Conservation (phyloP, 495 filamentous ascomycete species). For the Rhypophila decipiens region DNA sequence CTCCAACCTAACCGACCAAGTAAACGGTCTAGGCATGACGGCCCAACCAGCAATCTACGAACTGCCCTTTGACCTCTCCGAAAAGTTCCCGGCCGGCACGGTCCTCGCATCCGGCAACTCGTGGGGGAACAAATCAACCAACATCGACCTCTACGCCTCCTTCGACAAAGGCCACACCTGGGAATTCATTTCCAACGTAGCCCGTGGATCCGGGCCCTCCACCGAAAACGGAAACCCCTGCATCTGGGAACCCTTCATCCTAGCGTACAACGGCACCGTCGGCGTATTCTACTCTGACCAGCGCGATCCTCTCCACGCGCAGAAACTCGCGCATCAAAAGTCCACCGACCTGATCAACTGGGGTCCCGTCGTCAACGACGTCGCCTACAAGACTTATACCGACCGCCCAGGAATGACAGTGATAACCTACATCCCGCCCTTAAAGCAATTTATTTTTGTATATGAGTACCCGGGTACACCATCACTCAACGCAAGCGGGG, state of each 20-base stretch:
- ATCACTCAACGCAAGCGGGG: conserved; percentile 7
- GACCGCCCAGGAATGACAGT: conserved; percentile 64
- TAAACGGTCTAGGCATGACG: conserved; percentile 53
- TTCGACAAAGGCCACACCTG: conserved; percentile 55
- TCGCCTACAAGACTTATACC: conserved; percentile 53
- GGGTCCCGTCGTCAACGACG: conserved; percentile 55
- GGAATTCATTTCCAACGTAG: conserved; percentile 60
- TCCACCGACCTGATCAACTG: conserved; percentile 52
- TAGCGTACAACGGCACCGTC: conserved; percentile 50
- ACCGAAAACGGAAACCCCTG: conserved; percentile 59
- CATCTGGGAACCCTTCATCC: conserved; percentile 65
- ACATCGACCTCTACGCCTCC: conserved; percentile 61
- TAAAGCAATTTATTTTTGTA: conserved; percentile 17
- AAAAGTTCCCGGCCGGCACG: conserved; percentile 49
- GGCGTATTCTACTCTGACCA: conserved; percentile 67
- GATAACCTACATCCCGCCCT: conserved; percentile 25
- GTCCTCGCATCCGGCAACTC: conserved; percentile 54
- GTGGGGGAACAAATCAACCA: conserved; percentile 52
- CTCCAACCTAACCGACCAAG: conserved; percentile 51
- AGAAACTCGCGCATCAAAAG: conserved; percentile 61
- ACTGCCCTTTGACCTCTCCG: conserved; percentile 46
- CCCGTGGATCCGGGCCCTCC: conserved; percentile 53
- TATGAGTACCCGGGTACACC: conserved; percentile 17
- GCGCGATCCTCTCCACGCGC: conserved; percentile 56
- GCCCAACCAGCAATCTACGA: conserved; percentile 62